Conservation (phyloP, 176 grass and related monocot species). For the Carex kokanica region DNA sequence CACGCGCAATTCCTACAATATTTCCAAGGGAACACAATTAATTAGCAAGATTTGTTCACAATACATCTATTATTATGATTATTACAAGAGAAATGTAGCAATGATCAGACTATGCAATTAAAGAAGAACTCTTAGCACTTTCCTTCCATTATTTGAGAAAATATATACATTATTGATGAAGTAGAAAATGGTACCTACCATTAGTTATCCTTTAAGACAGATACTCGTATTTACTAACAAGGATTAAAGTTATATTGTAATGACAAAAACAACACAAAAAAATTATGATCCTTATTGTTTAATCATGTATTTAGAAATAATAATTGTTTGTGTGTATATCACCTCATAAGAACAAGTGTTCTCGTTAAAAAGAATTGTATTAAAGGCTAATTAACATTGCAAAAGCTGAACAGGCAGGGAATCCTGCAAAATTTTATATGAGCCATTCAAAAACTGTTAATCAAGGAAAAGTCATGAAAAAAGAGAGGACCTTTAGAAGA, state of each 20-base stretch:
- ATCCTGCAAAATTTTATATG: neutral
- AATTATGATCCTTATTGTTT: neutral
- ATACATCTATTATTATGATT: neutral
- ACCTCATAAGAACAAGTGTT: neutral
- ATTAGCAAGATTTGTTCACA: neutral
- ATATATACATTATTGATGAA: neutral
- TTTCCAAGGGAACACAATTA: neutral
- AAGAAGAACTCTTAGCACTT: neutral
- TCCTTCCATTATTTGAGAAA: neutral
- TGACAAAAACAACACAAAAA: neutral
- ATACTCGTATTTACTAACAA: neutral
- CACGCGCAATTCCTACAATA: slow-evolving; percentile 82
- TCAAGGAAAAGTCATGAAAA: neutral
- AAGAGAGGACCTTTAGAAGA: slow-evolving; percentile 52
- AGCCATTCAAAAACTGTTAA: neutral
- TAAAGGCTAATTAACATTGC: neutral
- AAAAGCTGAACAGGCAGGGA: neutral
- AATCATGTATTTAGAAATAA: neutral
- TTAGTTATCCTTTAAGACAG: neutral
- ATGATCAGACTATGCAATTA: neutral
- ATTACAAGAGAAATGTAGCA: neutral
- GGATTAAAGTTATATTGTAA: neutral
- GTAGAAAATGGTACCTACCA: neutral
- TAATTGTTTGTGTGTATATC: neutral
- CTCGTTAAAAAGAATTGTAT: neutral